Base-by-base conservation (phyloP, 2,329 filamentous ascomycete genomes). In the Botryotinia convoluta region DNA sequence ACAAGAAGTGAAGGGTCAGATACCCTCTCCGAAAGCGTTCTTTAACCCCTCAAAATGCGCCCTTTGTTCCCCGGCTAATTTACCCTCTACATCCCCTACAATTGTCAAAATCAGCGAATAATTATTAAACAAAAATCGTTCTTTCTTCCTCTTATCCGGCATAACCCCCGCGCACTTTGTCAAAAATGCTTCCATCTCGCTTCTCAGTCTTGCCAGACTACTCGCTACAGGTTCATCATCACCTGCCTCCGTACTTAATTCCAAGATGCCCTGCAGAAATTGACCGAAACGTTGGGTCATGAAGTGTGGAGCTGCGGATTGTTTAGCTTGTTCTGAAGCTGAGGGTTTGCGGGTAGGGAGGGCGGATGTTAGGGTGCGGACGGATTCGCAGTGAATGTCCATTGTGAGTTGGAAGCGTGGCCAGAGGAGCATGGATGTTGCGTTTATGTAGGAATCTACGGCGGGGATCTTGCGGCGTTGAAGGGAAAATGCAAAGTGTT, bases 231-330 rank as follows among this genome's bases (percentile, higher is more conserved):
- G 96, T 82, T 99, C 96, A 77, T 98, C 95, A 77, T 98, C 96
- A 2, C 94, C 94, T 0, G 94, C 93, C 77, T 98, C 95, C n/a
- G 90, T 90, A 79, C 93, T 97, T 61, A 99, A 87, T 0, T 89
- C 86, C 44, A 98, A 84, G 44, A 98, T 92, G 4, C 93, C 94
- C 76, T 97, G 93, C 67, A 97, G 83, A 68, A 99, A 90, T 83
- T 98, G 95, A 0, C 93, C 96, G 80, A 98, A 98, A n/a, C 94
- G 90, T 82, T 99, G 96, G 0, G 96, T 98, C 29, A 97, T 87
- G 69, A 95, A 91, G 79, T 98, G 96, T 0, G 96, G 96, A 2
- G 96, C 96, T 0, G 92, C 92, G 1, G 91, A 93, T 72, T 91
- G 87, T 77, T 87, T 89, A 29, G 87, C 85, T 73, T 87, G 84